phyloP scores from a whole-genome alignment of 2,329 filamentous ascomycete genomes.

The Aspergillus nomiae region DNA sequence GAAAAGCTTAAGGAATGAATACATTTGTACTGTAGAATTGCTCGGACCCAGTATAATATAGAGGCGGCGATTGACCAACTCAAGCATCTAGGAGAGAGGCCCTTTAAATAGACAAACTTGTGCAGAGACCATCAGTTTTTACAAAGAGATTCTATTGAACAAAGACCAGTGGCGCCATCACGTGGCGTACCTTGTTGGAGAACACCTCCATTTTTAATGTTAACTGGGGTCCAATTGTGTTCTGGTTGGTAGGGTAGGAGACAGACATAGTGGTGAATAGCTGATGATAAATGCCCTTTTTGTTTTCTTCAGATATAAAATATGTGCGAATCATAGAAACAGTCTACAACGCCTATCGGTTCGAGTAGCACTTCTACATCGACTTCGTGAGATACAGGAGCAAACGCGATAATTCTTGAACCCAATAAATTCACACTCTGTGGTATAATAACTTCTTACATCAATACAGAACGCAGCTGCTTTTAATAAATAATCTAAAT shows the following conservation, averaged over 20 bases:
- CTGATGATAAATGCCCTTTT: background rate
- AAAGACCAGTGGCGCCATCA: background rate
- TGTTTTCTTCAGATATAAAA: background rate
- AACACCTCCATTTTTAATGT: background rate
- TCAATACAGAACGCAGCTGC: background rate
- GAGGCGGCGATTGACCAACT: no score
- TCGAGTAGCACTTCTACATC: background rate
- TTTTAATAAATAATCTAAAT: conserved; percentile 50
- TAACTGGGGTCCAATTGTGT: background rate
- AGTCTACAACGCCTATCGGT: background rate
- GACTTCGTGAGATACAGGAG: background rate
- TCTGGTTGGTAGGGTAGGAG: background rate
- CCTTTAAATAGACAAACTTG: no score
- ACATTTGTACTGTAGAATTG: no score
- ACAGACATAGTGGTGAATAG: background rate
- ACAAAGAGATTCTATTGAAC: background rate
- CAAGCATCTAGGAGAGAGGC: no score
- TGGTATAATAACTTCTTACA: conserved; percentile 1
- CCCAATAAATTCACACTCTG: background rate
- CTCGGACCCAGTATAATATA: no score
- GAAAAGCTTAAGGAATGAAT: no score
- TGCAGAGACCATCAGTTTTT: no score
- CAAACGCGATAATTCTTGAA: background rate
- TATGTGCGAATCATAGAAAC: no score
- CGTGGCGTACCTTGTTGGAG: background rate